Evolutionary conservation across 805 yeast species (phyloP), one percentile per base, ranked within the genome.

Genomic region (Saccharomyces kudriavzevii): DNA sequence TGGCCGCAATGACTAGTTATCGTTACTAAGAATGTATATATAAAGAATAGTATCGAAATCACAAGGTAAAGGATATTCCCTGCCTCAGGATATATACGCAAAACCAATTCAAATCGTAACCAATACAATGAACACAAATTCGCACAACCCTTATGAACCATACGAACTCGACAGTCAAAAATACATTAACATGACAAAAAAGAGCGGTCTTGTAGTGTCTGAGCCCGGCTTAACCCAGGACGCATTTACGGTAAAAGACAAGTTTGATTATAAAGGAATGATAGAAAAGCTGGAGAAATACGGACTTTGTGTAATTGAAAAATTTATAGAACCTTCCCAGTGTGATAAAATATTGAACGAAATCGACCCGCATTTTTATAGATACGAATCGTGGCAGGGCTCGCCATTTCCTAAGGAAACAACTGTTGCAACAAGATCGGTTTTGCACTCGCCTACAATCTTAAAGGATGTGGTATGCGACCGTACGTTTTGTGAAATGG

Each of bases 301-400:
- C 24, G 69, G 69, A n/a, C 61, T 65, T 25, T 62, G 67, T 45
- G 49, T 65, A 14, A 58, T 65, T 28, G 56, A 60, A 40, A 54
- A 63, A 49, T 59, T 54, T 48, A 49, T 60, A 30, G 49, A 52
- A n/a, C n/a, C 45, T 4, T 55, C 52, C 9, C 54, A 48, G 4
- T 49, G 58, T 49, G 59, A 57, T 4, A 40, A 56, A 28, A 57
- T 64, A 45, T 53, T 52, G 24, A 50, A 53, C n/a, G 66, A 65
- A 24, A 52, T 62, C 17, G 54, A 56, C 6, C 69, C 69, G 2
- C 58, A 56, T 43, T 59, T 61, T 30, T 64, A 60, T 50, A 54
- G 61, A 2, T 62, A 62, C 46, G 48, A 49, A 17, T 53, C 58
- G 5, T 62, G 67, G 67, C 63, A 65, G 31, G 67, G 59, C 5